A percentile compares a stretch with the other conserved stretches of the same genome.
Conservation (phyloP, 495 filamentous ascomycete genomes). For the Terfezia claveryi region DNA sequence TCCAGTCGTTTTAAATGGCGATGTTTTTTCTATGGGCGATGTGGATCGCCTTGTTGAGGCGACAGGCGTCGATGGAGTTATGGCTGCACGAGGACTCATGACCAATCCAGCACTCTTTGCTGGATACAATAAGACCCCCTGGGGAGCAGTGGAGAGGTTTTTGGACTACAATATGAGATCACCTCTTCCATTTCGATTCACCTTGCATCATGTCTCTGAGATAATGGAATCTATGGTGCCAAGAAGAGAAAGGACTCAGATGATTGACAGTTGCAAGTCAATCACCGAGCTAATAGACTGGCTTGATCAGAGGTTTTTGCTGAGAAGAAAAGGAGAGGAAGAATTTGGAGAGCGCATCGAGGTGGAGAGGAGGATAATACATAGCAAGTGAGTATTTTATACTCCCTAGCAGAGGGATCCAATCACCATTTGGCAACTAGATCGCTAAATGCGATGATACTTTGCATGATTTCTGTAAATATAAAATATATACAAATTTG, state of each 20-base stretch:
- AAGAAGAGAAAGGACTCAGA: conserved; percentile 28
- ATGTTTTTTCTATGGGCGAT: conserved; percentile 31
- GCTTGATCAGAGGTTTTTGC: conserved; percentile 27
- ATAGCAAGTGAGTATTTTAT: not conserved
- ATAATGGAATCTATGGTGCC: conserved; percentile 33
- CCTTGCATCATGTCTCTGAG: conserved; percentile 39
- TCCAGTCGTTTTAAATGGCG: conserved; percentile 39
- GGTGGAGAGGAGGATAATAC: conserved; percentile 1
- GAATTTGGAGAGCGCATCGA: conserved; percentile 12
- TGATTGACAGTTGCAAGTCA: conserved; percentile 28
- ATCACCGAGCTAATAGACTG: conserved; percentile 39
- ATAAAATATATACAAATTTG: too few species aligned
- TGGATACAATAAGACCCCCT: conserved; percentile 32
- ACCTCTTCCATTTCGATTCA: conserved; percentile 36
- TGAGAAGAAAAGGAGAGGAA: conserved; percentile 16
- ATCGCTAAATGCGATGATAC: too few species aligned
- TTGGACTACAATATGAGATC: conserved; percentile 28
- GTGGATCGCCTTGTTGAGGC: conserved; percentile 13
- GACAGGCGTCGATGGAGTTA: conserved; percentile 26
- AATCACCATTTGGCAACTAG: too few species aligned
- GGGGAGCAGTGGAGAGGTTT: conserved; percentile 36
- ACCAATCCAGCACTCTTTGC: conserved; percentile 40
- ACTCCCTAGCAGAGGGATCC: too few species aligned
- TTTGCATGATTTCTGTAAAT: too few species aligned
- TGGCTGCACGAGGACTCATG: conserved; percentile 41